Evolutionary conservation across 805 yeast genomes (phyloP), one percentile per base, ranked within the genome.

Genomic region (Candida piceae): DNA sequence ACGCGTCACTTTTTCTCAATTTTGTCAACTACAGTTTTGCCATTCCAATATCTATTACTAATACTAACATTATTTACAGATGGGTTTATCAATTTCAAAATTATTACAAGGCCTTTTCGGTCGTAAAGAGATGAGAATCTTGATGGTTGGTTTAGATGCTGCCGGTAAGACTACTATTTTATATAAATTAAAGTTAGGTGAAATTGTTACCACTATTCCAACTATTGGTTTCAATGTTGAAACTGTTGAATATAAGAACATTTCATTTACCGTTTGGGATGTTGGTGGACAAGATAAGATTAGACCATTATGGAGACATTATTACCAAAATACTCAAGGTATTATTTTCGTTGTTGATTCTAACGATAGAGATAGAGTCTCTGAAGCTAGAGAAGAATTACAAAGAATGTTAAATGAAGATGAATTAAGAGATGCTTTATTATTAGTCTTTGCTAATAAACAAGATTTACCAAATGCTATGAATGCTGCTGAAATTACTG

Each of bases 261-360:
- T 88, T 67, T 83, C 95, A 30, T 88, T 88, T 72, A 87, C 96
- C 43, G 96, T 88, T 49, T 88, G 97, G 97, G 97, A 90, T 78
- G 96, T 89, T 55, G 97, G 97, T 84, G 97, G 97, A 78, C 97
- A 90, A 75, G 96, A 88, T 69, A 89, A 89, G 72, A 90, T 90
- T 62, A 85, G 97, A 73, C 96, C 97, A 42, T 74, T 90, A 67
- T 90, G 97, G 97, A 84, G 97, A 79, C 95, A 90, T 70, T 90
- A 90, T 68, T 90, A 80, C 85, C 96, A 90, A 72, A 90, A 90
- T 78, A 88, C 97, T 45, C 97, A 90, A 70, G 97, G 97, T 74
- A 86, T 90, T 63, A 89, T 90, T 65, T 90, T 89, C 63, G 97
- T 90, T 48, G 96, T 90, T 55, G 97, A 90, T 74, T 85, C 96